Percentiles rank a stretch among this genome's conserved stretches.
phyloP scores from a whole-genome alignment of 257 asterid species.

The Phtheirospermum japonicum region DNA sequence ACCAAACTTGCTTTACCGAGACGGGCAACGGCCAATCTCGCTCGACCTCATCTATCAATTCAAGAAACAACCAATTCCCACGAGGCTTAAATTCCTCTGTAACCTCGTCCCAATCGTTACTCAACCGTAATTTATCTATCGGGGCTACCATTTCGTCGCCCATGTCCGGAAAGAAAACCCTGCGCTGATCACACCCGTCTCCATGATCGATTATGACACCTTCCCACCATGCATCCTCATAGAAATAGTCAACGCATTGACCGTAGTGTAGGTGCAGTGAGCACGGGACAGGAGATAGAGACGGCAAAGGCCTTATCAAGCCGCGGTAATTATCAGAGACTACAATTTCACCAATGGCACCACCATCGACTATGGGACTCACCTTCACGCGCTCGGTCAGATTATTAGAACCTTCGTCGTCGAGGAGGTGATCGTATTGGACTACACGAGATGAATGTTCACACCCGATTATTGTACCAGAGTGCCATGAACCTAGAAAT shows the following conservation, averaged over 20 bases:
- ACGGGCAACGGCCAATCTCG: conserved; percentile 47
- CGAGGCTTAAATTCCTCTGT: conserved; percentile 68
- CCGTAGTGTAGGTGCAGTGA: conserved; percentile 52
- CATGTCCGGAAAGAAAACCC: conserved; percentile 78
- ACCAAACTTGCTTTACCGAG: conserved; percentile 90
- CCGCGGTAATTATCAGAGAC: conserved; percentile 40
- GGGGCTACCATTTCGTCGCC: conserved; percentile 68
- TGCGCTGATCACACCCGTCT: conserved; percentile 49
- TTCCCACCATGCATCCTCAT: conserved; percentile 93
- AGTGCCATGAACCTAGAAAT: conserved; percentile 66
- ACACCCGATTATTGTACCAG: conserved; percentile 36
- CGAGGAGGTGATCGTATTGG: conserved; percentile 49
- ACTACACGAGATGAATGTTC: conserved; percentile 40
- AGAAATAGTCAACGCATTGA: conserved; percentile 58
- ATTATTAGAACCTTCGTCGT: conserved; percentile 41
- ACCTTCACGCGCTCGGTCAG: conserved; percentile 49
- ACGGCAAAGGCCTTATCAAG: conserved; percentile 65
- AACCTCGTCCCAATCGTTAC: conserved; percentile 79
- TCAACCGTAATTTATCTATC: conserved; percentile 44
- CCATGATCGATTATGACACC: conserved; percentile 76
- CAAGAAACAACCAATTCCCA: conserved; percentile 67
- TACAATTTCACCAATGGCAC: conserved; percentile 1
- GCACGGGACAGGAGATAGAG: conserved; percentile 32
- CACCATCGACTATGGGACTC: conserved; percentile 55
- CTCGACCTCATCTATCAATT: conserved; percentile 57